phyloP scores from a whole-genome alignment of 768 basidiomycete species.

The Agaricus subrufescens region DNA sequence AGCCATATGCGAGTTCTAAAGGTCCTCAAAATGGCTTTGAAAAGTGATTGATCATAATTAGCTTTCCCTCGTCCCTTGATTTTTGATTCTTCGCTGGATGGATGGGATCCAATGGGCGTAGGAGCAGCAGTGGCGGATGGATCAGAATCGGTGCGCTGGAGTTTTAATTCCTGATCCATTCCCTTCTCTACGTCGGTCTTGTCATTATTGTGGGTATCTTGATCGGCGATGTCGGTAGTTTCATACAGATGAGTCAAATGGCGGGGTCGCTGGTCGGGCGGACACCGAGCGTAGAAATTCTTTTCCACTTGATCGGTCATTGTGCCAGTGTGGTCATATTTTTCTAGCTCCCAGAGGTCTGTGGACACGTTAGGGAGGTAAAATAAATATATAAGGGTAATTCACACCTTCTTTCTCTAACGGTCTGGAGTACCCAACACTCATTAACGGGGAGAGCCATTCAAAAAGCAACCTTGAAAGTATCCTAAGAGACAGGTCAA shows the following conservation, averaged over 20 bases:
- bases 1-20: slow-evolving; percentile 44
- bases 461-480: slow-evolving; percentile 37
- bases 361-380: not conserved
- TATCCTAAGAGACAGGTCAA: slow-evolving; percentile 15
- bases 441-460: slow-evolving; percentile 44
- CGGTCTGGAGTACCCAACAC: slow-evolving; percentile 46
- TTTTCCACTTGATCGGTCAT: slow-evolving; percentile 34
- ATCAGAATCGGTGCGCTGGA: not conserved
- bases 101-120: slow-evolving; percentile 6
- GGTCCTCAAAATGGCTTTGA: slow-evolving; percentile 41
- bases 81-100: not conserved
- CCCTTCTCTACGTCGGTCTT: slow-evolving; percentile 9
- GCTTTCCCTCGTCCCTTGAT: slow-evolving; percentile 30
- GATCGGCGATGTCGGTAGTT: not conserved
- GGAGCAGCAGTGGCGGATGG: not conserved
- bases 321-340: slow-evolving; percentile 22
- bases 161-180: not conserved
- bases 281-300: slow-evolving; percentile 39
- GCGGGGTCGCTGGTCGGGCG: slow-evolving; percentile 33
- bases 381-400: not conserved
- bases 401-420: slow-evolving; percentile 42
- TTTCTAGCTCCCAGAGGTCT: slow-evolving; percentile 48
- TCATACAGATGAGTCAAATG: slow-evolving; percentile 1
- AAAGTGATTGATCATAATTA: slow-evolving; percentile 44
- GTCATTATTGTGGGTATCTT: not conserved